These are phyloP conservation scores for Debaryomyces singareniensis DNA, from an alignment of 1,139 yeast genomes.

Conservation along the genomic window DNA sequence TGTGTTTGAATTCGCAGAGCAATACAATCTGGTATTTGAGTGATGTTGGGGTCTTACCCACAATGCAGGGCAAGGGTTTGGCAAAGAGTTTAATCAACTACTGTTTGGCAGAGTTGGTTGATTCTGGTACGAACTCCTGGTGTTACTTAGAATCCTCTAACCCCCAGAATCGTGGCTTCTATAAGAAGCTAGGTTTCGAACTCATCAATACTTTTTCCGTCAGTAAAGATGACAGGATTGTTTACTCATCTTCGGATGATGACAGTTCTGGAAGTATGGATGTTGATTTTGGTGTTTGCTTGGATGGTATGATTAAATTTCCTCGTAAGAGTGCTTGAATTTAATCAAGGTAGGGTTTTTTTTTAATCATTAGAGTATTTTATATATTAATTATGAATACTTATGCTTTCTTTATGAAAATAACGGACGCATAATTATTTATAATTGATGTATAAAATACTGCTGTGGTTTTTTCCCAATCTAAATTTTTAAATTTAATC, in stretches of 20 bases:
- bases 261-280: conserved; percentile 6
- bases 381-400: conserved; percentile 1
- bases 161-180: conserved; percentile 43
- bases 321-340: background rate
- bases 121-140: conserved; percentile 11
- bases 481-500: background rate
- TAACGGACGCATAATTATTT: background rate
- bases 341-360: background rate
- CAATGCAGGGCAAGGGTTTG: conserved; percentile 35
- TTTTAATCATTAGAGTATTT: conserved; percentile 1
- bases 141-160: conserved; percentile 47
- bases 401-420: background rate
- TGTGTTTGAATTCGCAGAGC: conserved; percentile 9
- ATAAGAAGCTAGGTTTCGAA: conserved; percentile 43
- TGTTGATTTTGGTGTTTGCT: conserved; percentile 1
- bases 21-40: conserved; percentile 32
- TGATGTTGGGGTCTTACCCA: conserved; percentile 35
- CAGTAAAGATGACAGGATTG: conserved; percentile 22
- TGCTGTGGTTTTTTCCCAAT: background rate
- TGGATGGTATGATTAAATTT: conserved; percentile 1
- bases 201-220: conserved; percentile 40
- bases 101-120: conserved; percentile 17
- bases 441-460: conserved; percentile 1
- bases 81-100: conserved; percentile 29
- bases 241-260: conserved; percentile 35